Conservation (phyloP, 345 rosid species). For the Balakata baccata region DNA sequence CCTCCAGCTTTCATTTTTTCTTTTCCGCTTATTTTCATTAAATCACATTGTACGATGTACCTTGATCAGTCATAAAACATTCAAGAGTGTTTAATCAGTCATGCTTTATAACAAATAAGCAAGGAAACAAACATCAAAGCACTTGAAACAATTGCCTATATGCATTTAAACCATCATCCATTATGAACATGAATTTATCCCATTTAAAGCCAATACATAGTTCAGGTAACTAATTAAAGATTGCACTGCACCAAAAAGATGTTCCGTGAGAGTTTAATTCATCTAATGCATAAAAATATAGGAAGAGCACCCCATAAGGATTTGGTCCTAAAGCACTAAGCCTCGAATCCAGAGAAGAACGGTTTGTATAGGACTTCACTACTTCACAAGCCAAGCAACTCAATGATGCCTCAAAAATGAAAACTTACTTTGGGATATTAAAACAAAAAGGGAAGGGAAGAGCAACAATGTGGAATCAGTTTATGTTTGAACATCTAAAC, state of each 20-base stretch:
- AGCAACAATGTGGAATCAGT: neutral
- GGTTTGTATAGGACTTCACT: neutral
- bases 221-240: neutral
- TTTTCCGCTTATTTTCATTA: neutral
- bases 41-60: neutral
- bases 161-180: neutral
- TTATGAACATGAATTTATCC: neutral
- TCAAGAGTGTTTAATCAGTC: neutral
- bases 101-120: neutral
- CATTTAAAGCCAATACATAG: neutral
- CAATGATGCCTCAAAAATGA: neutral
- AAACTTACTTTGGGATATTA: neutral
- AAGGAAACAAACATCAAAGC: neutral
- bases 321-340: constrained; percentile 4
- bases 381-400: neutral
- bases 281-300: neutral
- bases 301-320: neutral
- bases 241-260: neutral
- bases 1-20: neutral
- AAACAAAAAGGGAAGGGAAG: neutral
- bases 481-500: neutral
- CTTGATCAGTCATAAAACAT: neutral
- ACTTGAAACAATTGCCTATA: neutral
- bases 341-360: neutral
- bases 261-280: neutral